phyloP scores from a whole-genome alignment of 2,329 filamentous ascomycete species.

The Sporothrix variecibatus region DNA sequence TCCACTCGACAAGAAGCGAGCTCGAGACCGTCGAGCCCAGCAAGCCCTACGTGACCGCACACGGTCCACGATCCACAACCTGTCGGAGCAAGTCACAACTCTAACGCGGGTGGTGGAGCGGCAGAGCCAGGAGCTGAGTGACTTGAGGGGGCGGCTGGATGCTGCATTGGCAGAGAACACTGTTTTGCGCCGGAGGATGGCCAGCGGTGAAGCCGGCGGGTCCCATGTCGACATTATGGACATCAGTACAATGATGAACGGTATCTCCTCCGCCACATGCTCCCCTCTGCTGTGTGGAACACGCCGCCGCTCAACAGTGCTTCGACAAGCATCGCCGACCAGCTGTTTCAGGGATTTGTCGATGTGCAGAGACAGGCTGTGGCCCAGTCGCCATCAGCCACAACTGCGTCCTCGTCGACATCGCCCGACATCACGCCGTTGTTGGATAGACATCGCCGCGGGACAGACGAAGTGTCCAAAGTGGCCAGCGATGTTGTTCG shows the following conservation, averaged over 20 bases:
- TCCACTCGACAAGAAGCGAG: slow-evolving; percentile 8
- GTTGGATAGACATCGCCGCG: background rate
- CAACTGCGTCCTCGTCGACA: background rate
- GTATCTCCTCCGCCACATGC: background rate
- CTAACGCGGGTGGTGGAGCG: slow-evolving; percentile 13
- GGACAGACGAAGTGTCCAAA: background rate
- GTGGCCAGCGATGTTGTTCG: slow-evolving; percentile 11
- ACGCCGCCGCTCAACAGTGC: background rate
- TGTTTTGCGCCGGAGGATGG: background rate
- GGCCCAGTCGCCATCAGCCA: background rate
- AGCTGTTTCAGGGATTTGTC: slow-evolving; percentile 12
- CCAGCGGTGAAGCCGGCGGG: background rate
- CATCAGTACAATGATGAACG: background rate
- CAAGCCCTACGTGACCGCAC: slow-evolving; percentile 14
- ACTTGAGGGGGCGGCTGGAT: background rate
- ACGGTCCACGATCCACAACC: slow-evolving; percentile 17
- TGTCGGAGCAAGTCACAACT: slow-evolving; percentile 15
- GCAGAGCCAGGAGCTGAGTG: slow-evolving; percentile 16
- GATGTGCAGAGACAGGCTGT: background rate
- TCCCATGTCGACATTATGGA: background rate
- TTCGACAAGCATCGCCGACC: background rate
- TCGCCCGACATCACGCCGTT: background rate
- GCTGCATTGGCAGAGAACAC: background rate
- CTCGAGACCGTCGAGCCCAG: background rate
- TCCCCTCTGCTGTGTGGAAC: background rate